Base-by-base conservation (phyloP, 495 filamentous ascomycete species). In the Neurospora tetraspora region DNA sequence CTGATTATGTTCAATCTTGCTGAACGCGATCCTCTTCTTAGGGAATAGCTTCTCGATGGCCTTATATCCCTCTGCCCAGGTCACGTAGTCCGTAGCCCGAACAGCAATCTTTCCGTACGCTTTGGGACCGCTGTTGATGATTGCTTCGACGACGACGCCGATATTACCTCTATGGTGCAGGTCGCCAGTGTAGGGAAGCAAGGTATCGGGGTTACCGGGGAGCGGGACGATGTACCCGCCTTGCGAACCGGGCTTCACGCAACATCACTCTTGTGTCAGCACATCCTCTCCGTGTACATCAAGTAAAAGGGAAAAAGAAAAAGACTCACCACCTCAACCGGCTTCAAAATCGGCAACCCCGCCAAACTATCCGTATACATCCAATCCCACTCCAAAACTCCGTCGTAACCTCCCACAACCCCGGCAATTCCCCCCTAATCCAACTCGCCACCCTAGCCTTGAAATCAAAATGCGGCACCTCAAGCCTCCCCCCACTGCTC, bases 381-480 rank as follows among this genome's bases (percentile, higher is more conserved):
- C n/a, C n/a, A n/a, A n/a, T n/a, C 5, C 74, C 70, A 10, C 40
- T 43, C 38, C 69, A 72, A 45, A 76, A 71, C 65, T 72, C 37
- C 14, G 70, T 76, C 72, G 72, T 76, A 43, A 53, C 72, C 9
- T 40, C 43, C 70, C 47, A 59, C 43, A 76, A 68, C 18, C 65
- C 70, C 14, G 72, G 74, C 36, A 45, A 16, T 4, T 34, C 31
- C 31, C 4, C 31, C 31, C 5, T 27, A n/a, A 76, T 71, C 72
- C 72, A 71, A 12, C 42, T 68, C 20, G 71, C 45, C 16, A 59
- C 74, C 7, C 16, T 20, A 9, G 68, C 42, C 70, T 76, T 76
- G 42, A 37, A 70, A 65, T 74, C 74, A 20, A 74, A 68, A 27
- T 76, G 74, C 42, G 74, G 72, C n/a, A 70, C 72, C 36, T 68